These are phyloP conservation scores for Mortierella alpina DNA, from an alignment of 192 early-diverging fungal genomes.

Conservation along the genomic window DNA sequence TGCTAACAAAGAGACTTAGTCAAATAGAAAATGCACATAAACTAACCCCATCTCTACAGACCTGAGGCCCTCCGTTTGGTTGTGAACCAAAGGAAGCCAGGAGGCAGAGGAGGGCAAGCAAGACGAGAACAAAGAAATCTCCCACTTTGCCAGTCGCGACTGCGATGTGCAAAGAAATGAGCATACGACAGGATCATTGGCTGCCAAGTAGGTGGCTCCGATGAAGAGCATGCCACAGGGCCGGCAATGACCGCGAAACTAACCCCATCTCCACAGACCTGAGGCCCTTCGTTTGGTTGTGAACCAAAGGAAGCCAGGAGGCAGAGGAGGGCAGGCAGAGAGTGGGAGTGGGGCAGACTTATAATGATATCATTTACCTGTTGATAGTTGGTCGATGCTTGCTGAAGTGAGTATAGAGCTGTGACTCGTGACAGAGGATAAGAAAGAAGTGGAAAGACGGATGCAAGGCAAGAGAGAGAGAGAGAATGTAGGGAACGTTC, in stretches of 20 bases:
- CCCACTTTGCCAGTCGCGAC: constrained; percentile 6
- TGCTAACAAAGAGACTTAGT: constrained; percentile 17
- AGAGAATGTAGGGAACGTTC: too few species aligned
- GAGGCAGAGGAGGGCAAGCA: constrained; percentile 47
- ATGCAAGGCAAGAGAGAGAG: too few species aligned
- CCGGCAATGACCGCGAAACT: too few species aligned
- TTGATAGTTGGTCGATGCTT: too few species aligned
- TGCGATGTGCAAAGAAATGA: constrained; percentile 12
- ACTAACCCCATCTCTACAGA: constrained; percentile 40
- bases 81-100: constrained; percentile 42
- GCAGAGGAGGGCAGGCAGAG: constrained; percentile 48
- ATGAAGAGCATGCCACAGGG: too few species aligned
- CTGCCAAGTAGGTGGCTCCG: too few species aligned
- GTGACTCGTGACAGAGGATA: too few species aligned
- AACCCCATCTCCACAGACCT: constrained; percentile 42
- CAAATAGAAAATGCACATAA: constrained; percentile 10
- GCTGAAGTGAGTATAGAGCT: too few species aligned
- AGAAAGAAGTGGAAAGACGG: too few species aligned
- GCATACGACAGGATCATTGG: constrained; percentile 5
- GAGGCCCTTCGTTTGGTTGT: constrained; percentile 43
- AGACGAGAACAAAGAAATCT: constrained; percentile 25
- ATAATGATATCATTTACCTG: too few species aligned
- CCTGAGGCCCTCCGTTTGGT: constrained; percentile 44
- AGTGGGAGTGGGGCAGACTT: too few species aligned
- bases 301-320: constrained; percentile 44